Evolutionary conservation across 768 basidiomycete species (phyloP), one percentile per base, ranked within the genome.

Genomic region (Calocybe gangraenosa): DNA sequence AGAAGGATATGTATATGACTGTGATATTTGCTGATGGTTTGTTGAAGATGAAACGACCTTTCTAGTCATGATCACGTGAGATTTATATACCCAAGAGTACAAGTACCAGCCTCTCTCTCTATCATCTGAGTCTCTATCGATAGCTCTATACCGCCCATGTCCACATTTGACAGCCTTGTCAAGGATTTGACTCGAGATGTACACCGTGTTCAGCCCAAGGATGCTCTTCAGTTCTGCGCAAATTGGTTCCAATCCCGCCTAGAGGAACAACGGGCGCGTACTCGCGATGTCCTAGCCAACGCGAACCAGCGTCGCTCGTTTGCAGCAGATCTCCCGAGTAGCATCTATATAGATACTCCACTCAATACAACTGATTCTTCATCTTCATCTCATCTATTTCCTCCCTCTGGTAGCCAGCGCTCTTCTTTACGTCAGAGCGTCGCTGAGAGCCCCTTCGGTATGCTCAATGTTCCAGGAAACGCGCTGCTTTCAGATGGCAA

Each of bases 191-290:
- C 88, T 53, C 82, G 90, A 61, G 94, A 95, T 63, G 80, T 79
- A 34, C 75, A 87, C 34, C 84, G 88, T 52, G 89, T 81, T 3
- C 89, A 92, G 62, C 93, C 95, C 17, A 82, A 79, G 56, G 95
- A 98, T 60, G 81, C 85, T 3, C 82, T 96, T 37, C 95, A 97
- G 66, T 92, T 87, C 65, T 90, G 87, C 58, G 83, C 94, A 37
- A 92, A 84, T 58, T 98, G 93, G 93, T 97, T 98, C 67, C 88
- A 93, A 62, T 75, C 78, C 50, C 80, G 89, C 44, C 73, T 94
- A 40, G 87, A 92, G 52, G 87, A 92, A 59, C 92, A 94, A 59
- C 76, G 92, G 45, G 74, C 79, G 35, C 78, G 84, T 51, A 80
- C 78, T 18, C 76, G 90, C 52, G 81, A 88, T 68, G 63, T 76